Evolutionary conservation across 306 rosid genomes (phyloP).

Genomic region (Trifolium subterraneum): DNA sequence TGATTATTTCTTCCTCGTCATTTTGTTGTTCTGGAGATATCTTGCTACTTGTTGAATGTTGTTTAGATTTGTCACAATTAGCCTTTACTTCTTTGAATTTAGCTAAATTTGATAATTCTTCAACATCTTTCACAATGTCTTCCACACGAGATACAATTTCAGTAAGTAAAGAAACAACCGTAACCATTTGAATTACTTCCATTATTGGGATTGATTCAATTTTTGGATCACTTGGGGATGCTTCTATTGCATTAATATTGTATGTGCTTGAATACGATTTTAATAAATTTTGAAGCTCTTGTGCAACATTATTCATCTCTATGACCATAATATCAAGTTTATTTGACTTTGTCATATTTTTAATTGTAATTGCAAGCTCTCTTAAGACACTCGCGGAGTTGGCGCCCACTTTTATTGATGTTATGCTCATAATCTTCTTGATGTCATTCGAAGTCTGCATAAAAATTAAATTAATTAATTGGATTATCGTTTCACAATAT

Average conservation of each 20-base stretch:
- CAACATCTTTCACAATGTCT: conserved; percentile 60
- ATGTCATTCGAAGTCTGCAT: conserved; percentile 21
- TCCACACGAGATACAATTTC: conserved; percentile 66
- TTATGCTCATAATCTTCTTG: conserved; percentile 54
- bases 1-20: conserved; percentile 18
- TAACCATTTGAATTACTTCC: conserved; percentile 66
- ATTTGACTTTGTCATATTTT: conserved; percentile 69
- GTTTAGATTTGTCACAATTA: conserved; percentile 36
- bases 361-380: conserved; percentile 59
- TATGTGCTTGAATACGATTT: conserved; percentile 51
- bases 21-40: conserved; percentile 15
- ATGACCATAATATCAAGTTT: conserved; percentile 47
- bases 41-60: conserved; percentile 12
- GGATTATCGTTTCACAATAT: no score
- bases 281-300: conserved; percentile 58
- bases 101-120: conserved; percentile 61
- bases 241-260: conserved; percentile 7
- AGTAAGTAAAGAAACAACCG: conserved; percentile 61
- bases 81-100: conserved; percentile 8
- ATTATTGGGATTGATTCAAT: conserved; percentile 46
- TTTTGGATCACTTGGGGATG: background rate
- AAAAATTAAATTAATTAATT: no score
- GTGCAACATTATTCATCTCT: conserved; percentile 62
- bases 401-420: conserved; percentile 54
- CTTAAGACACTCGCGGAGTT: conserved; percentile 56